A percentile compares a stretch with the other conserved stretches of the same genome.
Conservation (phyloP, 371 early-diverging fungal species). For the Mortierella sp. region DNA sequence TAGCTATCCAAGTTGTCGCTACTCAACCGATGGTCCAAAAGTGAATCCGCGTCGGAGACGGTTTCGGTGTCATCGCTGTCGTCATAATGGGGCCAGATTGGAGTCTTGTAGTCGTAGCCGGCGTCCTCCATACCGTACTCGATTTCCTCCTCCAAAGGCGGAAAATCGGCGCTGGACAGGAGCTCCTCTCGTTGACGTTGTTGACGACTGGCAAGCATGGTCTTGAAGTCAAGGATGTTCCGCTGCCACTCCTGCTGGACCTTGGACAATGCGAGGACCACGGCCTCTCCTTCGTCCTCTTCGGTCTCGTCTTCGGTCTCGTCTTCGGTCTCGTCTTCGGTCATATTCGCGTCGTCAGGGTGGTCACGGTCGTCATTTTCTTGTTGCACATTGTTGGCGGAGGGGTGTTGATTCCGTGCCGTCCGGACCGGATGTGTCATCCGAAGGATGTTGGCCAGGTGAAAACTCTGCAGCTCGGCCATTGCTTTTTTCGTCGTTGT, state of each 20-base stretch:
- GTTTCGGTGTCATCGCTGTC: slow-evolving; percentile 57
- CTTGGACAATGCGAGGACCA: slow-evolving; percentile 38
- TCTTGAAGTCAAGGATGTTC: slow-evolving; percentile 41
- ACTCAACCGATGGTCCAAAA: slow-evolving; percentile 18
- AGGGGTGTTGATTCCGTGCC: neutral
- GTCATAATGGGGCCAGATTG: slow-evolving; percentile 44
- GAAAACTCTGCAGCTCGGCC: slow-evolving; percentile 47
- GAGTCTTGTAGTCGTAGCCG: slow-evolving; percentile 34
- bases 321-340: slow-evolving; percentile 28
- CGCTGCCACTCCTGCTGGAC: slow-evolving; percentile 39
- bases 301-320: slow-evolving; percentile 21
- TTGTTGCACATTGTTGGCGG: neutral
- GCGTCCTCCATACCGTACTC: slow-evolving; percentile 56
- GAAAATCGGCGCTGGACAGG: slow-evolving; percentile 33
- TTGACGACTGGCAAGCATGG: slow-evolving; percentile 21
- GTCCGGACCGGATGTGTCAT: slow-evolving; percentile 25
- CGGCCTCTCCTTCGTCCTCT: slow-evolving; percentile 34
- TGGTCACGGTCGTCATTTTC: neutral
- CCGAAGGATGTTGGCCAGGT: slow-evolving; percentile 46
- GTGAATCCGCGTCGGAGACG: slow-evolving; percentile 41
- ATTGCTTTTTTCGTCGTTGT: slow-evolving; percentile 11
- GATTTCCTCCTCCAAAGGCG: slow-evolving; percentile 39
- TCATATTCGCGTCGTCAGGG: neutral
- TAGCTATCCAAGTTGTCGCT: slow-evolving; percentile 20
- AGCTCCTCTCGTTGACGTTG: slow-evolving; percentile 20